A percentile compares a stretch with the other conserved stretches of the same genome.
Conservation (phyloP, 164 flowering plant genomes). For the Dillenia turbinata region DNA sequence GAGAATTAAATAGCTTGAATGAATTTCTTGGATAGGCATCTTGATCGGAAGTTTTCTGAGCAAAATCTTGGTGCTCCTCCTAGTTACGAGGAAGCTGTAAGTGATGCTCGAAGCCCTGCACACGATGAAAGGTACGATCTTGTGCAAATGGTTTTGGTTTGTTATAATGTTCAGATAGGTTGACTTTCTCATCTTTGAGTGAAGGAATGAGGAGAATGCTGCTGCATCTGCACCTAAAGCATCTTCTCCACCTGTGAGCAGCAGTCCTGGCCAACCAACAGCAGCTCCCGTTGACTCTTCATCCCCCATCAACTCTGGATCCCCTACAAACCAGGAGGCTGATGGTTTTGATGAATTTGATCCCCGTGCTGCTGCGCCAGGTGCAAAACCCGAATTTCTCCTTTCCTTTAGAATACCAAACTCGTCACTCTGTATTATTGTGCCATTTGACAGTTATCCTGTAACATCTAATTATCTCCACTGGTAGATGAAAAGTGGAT, state of each 20-base stretch:
- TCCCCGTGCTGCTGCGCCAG: constrained; percentile 72
- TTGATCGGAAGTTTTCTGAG: constrained; percentile 67
- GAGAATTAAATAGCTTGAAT: not conserved
- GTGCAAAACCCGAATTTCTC: constrained; percentile 19
- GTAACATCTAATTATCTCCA: too few relatives aligned
- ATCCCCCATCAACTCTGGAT: constrained; percentile 27
- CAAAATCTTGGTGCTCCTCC: constrained; percentile 84
- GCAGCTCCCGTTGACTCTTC: constrained; percentile 22
- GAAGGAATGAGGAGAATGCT: constrained; percentile 57
- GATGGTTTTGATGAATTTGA: constrained; percentile 83
- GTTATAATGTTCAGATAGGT: constrained; percentile 4
- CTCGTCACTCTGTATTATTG: too few relatives aligned
- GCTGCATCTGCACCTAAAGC: constrained; percentile 43
- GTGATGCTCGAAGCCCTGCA: constrained; percentile 49
- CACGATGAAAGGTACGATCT: constrained; percentile 61
- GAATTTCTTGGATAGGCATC: constrained; percentile 26
- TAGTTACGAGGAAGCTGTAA: constrained; percentile 82
- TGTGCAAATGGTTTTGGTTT: not conserved
- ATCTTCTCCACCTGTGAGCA: constrained; percentile 42
- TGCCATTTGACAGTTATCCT: too few relatives aligned
- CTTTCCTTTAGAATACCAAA: too few relatives aligned
- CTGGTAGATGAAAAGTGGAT: too few relatives aligned
- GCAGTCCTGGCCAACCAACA: constrained; percentile 28
- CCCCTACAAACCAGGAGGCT: constrained; percentile 36
- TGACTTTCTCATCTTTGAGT: constrained; percentile 9